Percentiles rank a stretch among this genome's conserved stretches.
phyloP scores from a whole-genome alignment of 2,329 filamentous ascomycete genomes.

The Cyanodermella asteris region DNA sequence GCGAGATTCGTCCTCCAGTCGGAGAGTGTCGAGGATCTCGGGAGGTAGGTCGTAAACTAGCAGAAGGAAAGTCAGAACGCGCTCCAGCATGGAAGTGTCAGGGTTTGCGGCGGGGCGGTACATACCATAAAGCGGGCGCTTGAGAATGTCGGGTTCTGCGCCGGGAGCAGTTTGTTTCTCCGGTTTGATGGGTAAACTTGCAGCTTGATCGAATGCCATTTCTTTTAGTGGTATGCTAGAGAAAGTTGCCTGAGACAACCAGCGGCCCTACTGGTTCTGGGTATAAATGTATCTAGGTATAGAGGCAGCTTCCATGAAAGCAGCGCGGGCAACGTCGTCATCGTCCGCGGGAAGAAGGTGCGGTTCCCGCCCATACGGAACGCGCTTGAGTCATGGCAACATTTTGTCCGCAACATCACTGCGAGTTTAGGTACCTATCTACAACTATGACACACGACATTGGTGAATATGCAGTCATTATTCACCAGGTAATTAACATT shows the following conservation, averaged over 20 bases:
- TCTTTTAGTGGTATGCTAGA: background rate
- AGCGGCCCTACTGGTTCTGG: background rate
- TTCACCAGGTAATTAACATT: too few relatives aligned
- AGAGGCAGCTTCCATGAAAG: too few relatives aligned
- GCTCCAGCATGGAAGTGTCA: background rate
- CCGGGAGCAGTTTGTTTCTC: conserved; percentile 11
- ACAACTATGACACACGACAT: too few relatives aligned
- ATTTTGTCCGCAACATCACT: too few relatives aligned
- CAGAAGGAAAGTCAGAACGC: conserved; percentile 48
- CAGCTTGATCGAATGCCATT: background rate
- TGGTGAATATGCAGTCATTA: too few relatives aligned
- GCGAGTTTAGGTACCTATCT: too few relatives aligned
- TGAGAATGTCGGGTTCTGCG: conserved; percentile 16
- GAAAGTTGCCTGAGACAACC: background rate
- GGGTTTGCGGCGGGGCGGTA: background rate
- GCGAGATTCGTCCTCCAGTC: conserved; percentile 11
- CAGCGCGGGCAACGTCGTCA: too few relatives aligned
- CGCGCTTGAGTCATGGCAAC: too few relatives aligned
- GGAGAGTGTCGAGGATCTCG: conserved; percentile 15
- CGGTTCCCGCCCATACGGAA: too few relatives aligned
- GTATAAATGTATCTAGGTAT: too few relatives aligned
- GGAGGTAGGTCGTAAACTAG: conserved; percentile 44
- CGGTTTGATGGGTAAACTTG: background rate
- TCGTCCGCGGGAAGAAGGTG: too few relatives aligned
- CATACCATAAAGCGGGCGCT: conserved; percentile 28